phyloP scores from a whole-genome alignment of 768 basidiomycete genomes.

The Scleroderma citrinum region DNA sequence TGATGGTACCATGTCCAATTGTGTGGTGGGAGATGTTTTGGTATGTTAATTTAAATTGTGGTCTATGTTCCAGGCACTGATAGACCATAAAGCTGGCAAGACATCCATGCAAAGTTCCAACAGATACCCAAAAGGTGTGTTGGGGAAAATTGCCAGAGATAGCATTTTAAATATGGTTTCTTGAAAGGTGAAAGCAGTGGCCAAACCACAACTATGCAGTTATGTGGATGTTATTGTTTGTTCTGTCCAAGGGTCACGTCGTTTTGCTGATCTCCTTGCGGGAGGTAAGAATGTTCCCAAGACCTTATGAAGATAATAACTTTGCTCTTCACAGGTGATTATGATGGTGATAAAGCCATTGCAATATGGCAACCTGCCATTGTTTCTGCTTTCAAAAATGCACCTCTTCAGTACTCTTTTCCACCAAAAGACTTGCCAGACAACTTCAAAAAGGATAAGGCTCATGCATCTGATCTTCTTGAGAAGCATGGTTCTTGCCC shows the following conservation, averaged over 20 bases:
- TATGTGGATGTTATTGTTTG: conserved; percentile 56
- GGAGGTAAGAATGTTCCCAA: conserved; percentile 39
- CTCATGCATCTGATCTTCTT: background rate
- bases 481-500: background rate
- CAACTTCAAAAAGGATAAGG: conserved; percentile 29
- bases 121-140: conserved; percentile 48
- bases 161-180: background rate
- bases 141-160: background rate
- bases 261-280: conserved; percentile 56
- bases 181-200: conserved; percentile 51
- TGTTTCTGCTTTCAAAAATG: conserved; percentile 50
- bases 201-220: conserved; percentile 40
- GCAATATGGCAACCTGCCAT: conserved; percentile 55
- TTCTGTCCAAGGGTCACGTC: conserved; percentile 40
- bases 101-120: conserved; percentile 67
- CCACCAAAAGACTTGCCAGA: conserved; percentile 40
- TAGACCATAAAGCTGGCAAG: conserved; percentile 41
- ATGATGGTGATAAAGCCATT: conserved; percentile 60
- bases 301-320: background rate
- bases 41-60: conserved; percentile 23
- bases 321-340: conserved; percentile 43
- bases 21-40: conserved; percentile 52
- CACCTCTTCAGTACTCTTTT: conserved; percentile 40
- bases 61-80: background rate
- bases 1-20: conserved; percentile 43